A percentile compares a stretch with the other conserved stretches of the same genome.
These are phyloP conservation scores for Malassezia psittaci DNA, from an alignment of 1,284 basidiomycete genomes.

Conservation along the genomic window DNA sequence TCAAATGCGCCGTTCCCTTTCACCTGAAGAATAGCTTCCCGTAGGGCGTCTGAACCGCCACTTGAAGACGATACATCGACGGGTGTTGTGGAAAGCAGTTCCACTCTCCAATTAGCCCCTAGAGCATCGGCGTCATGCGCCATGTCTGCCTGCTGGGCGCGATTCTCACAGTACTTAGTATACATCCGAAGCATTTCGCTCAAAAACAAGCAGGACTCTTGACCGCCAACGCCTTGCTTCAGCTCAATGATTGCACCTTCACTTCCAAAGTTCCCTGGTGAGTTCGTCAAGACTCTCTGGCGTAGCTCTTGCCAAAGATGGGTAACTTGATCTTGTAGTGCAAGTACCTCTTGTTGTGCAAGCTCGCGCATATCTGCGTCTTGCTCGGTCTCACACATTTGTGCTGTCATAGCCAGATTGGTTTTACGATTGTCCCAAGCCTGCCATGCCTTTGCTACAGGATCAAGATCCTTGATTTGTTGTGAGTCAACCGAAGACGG, in stretches of 20 bases:
- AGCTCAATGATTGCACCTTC: slow-evolving; percentile 72
- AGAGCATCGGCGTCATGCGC: background rate
- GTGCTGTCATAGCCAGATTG: slow-evolving; percentile 47
- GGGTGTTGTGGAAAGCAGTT: slow-evolving; percentile 30
- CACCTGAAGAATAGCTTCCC: slow-evolving; percentile 73
- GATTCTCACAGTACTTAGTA: slow-evolving; percentile 51
- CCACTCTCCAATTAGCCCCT: slow-evolving; percentile 50
- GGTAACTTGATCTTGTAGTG: slow-evolving; percentile 54
- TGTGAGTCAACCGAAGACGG: slow-evolving; percentile 3
- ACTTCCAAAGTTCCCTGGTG: slow-evolving; percentile 57
- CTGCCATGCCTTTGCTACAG: slow-evolving; percentile 54
- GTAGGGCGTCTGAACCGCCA: slow-evolving; percentile 49
- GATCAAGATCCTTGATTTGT: slow-evolving; percentile 54
- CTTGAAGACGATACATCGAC: slow-evolving; percentile 29
- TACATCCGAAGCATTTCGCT: slow-evolving; percentile 77
- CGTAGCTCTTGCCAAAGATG: slow-evolving; percentile 57
- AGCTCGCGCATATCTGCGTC: slow-evolving; percentile 68
- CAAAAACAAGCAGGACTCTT: slow-evolving; percentile 74
- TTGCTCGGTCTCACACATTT: slow-evolving; percentile 21
- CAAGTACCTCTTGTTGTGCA: slow-evolving; percentile 61
- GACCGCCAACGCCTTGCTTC: slow-evolving; percentile 84
- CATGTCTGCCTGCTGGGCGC: slow-evolving; percentile 18
- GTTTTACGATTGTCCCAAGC: slow-evolving; percentile 51
- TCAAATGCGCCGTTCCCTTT: slow-evolving; percentile 71
- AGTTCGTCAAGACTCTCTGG: slow-evolving; percentile 60